Evolutionary conservation across 2,329 filamentous ascomycete species (phyloP), one percentile per base, ranked within the genome.

Genomic region (Pestalotiopsis sp.): DNA sequence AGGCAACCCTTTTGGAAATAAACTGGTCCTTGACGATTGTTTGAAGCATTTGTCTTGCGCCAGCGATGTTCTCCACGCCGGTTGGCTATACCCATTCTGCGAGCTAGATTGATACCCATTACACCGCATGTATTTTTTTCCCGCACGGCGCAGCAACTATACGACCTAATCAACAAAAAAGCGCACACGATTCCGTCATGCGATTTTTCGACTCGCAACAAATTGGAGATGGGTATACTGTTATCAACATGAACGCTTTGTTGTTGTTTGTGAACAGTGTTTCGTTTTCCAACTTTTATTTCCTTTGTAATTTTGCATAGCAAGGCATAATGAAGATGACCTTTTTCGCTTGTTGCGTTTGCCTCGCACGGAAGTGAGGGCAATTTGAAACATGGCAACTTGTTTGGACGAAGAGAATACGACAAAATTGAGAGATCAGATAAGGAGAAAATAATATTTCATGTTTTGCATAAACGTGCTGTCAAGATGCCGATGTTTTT

Each of bases 21-120:
- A 35, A 10, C 35, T 26, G 22, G 26, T 26, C 22, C 24, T 26
- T 30, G 11, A 26, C 20, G 17, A 35, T 30, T 30, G 17, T 22
- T 35, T 61, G 26, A 61, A 22, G 55, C 22, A 58, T 58, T 20
- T 35, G n/a, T 69, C 69, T 70, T 70, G 69, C 70, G 70, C 73
- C 57, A 65, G 65, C 70, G 70, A 70, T 67, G 60, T 59, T 61
- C 14, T 30, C 35, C 38, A 35, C 40, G 20, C 38, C 30, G 44
- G 22, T 48, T 55, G 39, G 65, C 52, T 66, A 66, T 62, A 30
- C 39, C 52, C 48, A 65, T 52, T 40, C 17, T 22, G 24, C 56
- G 38, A 56, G 59, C 66, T 67, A 67, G 66, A 67, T 67, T 67
- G 66, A 67, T 67, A 67, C 66, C 66, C 66, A 30, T 20, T 55